Evolutionary conservation across 345 rosid genomes (phyloP), one percentile per base, ranked within the genome.

Genomic region (Rubroshorea leprosula): DNA sequence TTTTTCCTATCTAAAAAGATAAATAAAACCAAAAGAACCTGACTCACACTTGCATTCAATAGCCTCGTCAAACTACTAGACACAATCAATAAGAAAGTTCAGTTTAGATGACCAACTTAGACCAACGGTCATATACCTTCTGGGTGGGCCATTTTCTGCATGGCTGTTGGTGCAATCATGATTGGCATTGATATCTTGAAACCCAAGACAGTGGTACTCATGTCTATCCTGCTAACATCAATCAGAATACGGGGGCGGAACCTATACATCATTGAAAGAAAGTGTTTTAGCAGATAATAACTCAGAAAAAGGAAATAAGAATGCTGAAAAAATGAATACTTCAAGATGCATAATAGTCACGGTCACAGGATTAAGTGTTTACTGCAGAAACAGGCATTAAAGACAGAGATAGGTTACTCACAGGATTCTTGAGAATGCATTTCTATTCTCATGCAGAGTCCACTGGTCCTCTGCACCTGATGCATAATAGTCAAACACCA

Each of bases 131-230:
- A 9, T 51, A 22, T 66, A 83, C 96, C 96, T 64, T 85, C 93
- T 5, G 93, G 96, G 62, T 88, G 96, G 67, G 96, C 96, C 96
- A 88, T 85, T 72, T 88, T 85, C 76, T 85, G 93, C 65, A 88
- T 50, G 55, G 96, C 96, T 24, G 92, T 79, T 23, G 96, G 96
- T 63, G 96, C 96, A 81, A 88, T 68, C 96, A 88, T 88, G 74
- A 88, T 85, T 0, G 93, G 96, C 90, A 85, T 85, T 0, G 96
- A 88, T 65, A 88, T 76, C 57, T 85, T 88, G 80, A 81, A 88
- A 7, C 96, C 90, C 75, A 88, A 57, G 41, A 88, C 76, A 39
- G 81, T 79, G 39, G 90, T 81, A 24, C 64, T 56, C 87, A 81
- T 77, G 69, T 85, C 96, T 61, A 88, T 85, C 75, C 75, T 85